These are phyloP conservation scores for Trypanosoma conorhini DNA, from an alignment of 208 protist species.

Conservation along the genomic window DNA sequence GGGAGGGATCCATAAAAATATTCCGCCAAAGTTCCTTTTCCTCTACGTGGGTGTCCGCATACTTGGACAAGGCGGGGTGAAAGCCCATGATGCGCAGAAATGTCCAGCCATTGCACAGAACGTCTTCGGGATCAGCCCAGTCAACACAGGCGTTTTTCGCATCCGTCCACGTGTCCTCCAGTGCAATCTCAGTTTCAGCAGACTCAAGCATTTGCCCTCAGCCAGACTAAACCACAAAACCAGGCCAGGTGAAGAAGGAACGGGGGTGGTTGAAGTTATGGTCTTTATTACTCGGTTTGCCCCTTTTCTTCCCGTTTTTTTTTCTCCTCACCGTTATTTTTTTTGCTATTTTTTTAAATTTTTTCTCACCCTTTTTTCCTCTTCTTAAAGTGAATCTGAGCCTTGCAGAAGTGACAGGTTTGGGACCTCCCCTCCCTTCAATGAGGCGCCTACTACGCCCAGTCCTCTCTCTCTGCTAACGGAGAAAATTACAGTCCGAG, in stretches of 20 bases:
- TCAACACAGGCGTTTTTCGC: slow-evolving; percentile 84
- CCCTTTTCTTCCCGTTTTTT: background rate
- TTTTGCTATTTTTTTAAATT: background rate
- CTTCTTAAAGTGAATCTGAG: no score
- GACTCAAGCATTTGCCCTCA: slow-evolving; percentile 6
- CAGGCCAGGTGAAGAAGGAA: background rate
- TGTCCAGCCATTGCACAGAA: slow-evolving; percentile 69
- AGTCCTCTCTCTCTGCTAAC: background rate
- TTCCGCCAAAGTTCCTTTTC: slow-evolving; percentile 23
- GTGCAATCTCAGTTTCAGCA: background rate
- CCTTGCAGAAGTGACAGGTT: background rate
- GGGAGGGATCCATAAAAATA: slow-evolving; percentile 31
- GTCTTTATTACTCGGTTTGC: background rate
- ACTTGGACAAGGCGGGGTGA: slow-evolving; percentile 47
- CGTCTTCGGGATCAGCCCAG: slow-evolving; percentile 63
- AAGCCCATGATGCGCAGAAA: slow-evolving; percentile 68
- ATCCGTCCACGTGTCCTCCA: slow-evolving; percentile 56
- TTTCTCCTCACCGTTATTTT: background rate
- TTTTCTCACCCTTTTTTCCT: background rate
- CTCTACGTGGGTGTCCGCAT: slow-evolving; percentile 27
- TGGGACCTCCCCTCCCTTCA: background rate
- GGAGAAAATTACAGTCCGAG: slow-evolving; percentile 22
- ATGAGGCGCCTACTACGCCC: background rate
- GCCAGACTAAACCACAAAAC: background rate
- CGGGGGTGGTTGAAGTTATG: background rate